Base-by-base conservation (phyloP, 495 filamentous ascomycete species). In the Aspergillus egyptiacus region DNA sequence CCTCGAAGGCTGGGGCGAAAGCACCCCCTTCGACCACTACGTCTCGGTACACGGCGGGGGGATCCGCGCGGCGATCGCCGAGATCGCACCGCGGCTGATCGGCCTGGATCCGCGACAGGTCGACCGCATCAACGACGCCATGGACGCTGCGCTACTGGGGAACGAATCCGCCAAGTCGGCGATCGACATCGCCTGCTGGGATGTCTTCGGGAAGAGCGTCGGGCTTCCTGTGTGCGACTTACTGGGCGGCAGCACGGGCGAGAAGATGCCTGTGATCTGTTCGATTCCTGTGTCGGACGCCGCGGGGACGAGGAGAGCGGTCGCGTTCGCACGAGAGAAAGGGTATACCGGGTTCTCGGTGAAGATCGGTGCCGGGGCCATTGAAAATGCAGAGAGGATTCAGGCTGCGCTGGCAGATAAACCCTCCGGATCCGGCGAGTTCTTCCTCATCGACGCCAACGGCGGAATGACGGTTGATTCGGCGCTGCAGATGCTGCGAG, bases 51-150 rank as follows among this genome's bases (percentile, higher is more conserved):
- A 52, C 25, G 41, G 40, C 1, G 40, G 18, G 13, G 50, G 50
- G 11, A 41, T 52, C 22, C 31, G 50, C 24, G 41, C 50, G 0
- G 50, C 19, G 0, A 52, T 52, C 32, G 41, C 41, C 4, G 32
- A 39, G 10, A 38, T 52, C 10, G 50, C 50, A 8, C 50, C 41
- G 1, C 24, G 32, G 4, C 33, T 52, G 2, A 38, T 52, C n/a
- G 41, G 50, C 7, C 50, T 52, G 7, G 50, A 52, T 17, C 50
- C 41, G 3, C 50, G 50, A 24, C 23, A 42, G 0, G 50, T 52
- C 8, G 50, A 52, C 24, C 50, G 50, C 14, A 52, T 52, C 41
- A 46, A 52, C 33, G 50, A 52, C 3, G 41, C 33, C 15, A 52
- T 52, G 50, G 50, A 52, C 25, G 23, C 22, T 6, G 35, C 41